Conservation (phyloP, 176 grass and related monocot genomes). For the Poa annua region DNA sequence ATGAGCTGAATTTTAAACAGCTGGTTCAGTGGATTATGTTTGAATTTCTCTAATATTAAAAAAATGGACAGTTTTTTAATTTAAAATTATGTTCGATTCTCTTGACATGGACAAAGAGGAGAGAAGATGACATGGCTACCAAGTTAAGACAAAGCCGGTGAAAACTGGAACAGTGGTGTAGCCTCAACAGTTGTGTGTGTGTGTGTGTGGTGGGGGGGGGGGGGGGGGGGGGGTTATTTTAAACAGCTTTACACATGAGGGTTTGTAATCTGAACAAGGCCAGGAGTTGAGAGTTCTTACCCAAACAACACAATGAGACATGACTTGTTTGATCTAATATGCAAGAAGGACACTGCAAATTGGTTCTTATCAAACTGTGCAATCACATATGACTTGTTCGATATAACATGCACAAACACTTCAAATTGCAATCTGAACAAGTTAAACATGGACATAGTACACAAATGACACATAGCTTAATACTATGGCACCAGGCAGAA, state of each 20-base stretch:
- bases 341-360: background rate
- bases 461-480: background rate
- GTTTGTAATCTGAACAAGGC: background rate
- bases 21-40: background rate
- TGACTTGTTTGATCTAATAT: background rate
- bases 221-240: background rate
- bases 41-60: background rate
- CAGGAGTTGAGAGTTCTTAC: background rate
- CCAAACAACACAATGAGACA: background rate
- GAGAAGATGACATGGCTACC: background rate
- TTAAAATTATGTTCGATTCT: background rate
- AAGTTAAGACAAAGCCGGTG: background rate
- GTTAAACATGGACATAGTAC: background rate
- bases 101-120: background rate
- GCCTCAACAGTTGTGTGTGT: background rate
- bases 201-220: no score
- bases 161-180: background rate
- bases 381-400: background rate
- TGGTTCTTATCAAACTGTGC: background rate
- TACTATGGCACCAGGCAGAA: background rate
- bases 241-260: background rate
- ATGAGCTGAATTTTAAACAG: background rate
- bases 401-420: constrained; percentile 18
- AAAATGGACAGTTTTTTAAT: background rate
- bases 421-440: background rate